These are phyloP conservation scores for Raffaelea arxii DNA, from an alignment of 2,329 filamentous ascomycete species.

Conservation along the genomic window DNA sequence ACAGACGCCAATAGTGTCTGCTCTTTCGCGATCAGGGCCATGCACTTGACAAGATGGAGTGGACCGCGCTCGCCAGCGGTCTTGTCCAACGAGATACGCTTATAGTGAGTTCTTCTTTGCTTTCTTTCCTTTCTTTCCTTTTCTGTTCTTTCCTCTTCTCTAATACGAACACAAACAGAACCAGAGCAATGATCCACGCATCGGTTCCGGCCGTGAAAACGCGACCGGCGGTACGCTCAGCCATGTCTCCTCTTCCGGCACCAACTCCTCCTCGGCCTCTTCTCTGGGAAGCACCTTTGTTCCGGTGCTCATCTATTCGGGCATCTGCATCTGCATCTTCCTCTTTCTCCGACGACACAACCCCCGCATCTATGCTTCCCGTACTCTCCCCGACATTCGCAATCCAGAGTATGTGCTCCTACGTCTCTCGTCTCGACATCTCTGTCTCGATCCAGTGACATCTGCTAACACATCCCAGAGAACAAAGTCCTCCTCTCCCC, in stretches of 20 bases:
- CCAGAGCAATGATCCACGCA: conserved; percentile 25
- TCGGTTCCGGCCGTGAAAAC: conserved; percentile 33
- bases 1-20: neutral
- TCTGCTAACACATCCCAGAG: conserved; percentile 25
- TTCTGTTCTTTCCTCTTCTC: neutral
- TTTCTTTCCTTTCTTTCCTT: neutral
- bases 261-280: conserved; percentile 30
- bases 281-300: conserved; percentile 40
- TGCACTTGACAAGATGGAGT: conserved; percentile 11
- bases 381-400: conserved; percentile 39
- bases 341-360: conserved; percentile 36
- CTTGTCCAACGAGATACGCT: conserved; percentile 4
- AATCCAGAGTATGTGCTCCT: conserved; percentile 45
- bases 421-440: conserved; percentile 50
- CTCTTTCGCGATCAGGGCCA: neutral
- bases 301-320: conserved; percentile 39
- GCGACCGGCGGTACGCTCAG: conserved; percentile 27
- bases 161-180: conserved; percentile 17
- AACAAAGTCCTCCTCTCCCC: conserved; percentile 46
- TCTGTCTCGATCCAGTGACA: neutral
- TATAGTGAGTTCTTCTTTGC: neutral
- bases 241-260: conserved; percentile 20
- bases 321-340: conserved; percentile 41
- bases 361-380: conserved; percentile 45
- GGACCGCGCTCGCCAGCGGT: conserved; percentile 5